Evolutionary conservation across 345 rosid species (phyloP).

Genomic region (Fremontodendron californicum): DNA sequence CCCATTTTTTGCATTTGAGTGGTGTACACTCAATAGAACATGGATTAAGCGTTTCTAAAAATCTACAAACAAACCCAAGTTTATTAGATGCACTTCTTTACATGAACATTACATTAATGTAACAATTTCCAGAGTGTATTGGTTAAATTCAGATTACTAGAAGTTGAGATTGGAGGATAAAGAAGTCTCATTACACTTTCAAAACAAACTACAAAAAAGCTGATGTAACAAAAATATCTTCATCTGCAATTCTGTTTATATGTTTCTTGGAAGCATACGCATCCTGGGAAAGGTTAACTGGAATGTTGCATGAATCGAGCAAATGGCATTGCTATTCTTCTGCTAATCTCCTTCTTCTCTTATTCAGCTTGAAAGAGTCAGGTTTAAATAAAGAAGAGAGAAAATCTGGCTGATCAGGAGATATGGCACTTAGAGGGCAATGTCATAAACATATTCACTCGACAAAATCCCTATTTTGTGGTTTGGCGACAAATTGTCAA

Average conservation of each 20-base stretch:
- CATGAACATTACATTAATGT: neutral
- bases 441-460: conserved; percentile 19
- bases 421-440: conserved; percentile 14
- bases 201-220: neutral
- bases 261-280: neutral
- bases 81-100: neutral
- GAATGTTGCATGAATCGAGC: neutral
- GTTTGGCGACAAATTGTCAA: conserved; percentile 37
- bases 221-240: neutral
- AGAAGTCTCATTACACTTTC: neutral
- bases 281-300: neutral
- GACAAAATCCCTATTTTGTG: conserved; percentile 34
- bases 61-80: no score
- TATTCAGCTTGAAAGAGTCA: neutral
- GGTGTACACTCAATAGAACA: no score
- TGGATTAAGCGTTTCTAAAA: no score
- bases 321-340: neutral
- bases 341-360: neutral
- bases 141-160: neutral
- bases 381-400: neutral
- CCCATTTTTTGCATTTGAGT: no score
- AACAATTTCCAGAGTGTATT: neutral
- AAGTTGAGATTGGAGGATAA: neutral
- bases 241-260: neutral
- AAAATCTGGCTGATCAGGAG: neutral